Evolutionary conservation across 495 filamentous ascomycete species (phyloP).

Genomic region (Xylaria cubensis): DNA sequence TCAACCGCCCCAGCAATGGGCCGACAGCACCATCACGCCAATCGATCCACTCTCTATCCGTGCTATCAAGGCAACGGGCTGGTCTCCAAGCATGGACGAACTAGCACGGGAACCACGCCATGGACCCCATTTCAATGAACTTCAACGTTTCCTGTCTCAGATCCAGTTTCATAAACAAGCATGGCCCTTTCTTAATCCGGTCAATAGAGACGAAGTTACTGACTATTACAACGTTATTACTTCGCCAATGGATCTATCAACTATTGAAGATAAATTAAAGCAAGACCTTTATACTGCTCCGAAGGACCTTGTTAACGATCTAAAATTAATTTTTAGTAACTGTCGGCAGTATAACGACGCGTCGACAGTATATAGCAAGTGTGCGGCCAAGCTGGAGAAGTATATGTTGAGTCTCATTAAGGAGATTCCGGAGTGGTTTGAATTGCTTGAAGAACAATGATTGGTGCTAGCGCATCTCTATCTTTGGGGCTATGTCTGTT

Average conservation of each 20-base stretch:
- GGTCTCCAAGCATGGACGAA: constrained; percentile 82
- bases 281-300: constrained; percentile 75
- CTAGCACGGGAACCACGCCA: constrained; percentile 78
- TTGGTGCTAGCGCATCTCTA: too few relatives aligned
- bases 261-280: constrained; percentile 79
- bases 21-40: constrained; percentile 33
- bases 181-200: constrained; percentile 80
- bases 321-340: constrained; percentile 76
- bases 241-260: constrained; percentile 71
- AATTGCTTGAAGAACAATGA: constrained; percentile 32
- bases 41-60: constrained; percentile 46
- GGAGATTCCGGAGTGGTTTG: constrained; percentile 33
- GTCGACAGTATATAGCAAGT: constrained; percentile 77
- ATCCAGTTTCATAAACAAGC: constrained; percentile 78
- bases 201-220: constrained; percentile 77
- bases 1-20: constrained; percentile 66
- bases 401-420: constrained; percentile 60
- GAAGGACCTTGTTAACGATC: constrained; percentile 77
- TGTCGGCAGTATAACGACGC: constrained; percentile 79
- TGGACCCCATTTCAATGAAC: constrained; percentile 77
- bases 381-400: constrained; percentile 78
- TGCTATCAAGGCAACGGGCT: constrained; percentile 60
- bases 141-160: constrained; percentile 75
- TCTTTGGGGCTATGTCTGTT: background rate
- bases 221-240: constrained; percentile 84